Evolutionary conservation across 2,329 filamentous ascomycete genomes (phyloP), one percentile per base, ranked within the genome.

Genomic region (Aureobasidium sp.): DNA sequence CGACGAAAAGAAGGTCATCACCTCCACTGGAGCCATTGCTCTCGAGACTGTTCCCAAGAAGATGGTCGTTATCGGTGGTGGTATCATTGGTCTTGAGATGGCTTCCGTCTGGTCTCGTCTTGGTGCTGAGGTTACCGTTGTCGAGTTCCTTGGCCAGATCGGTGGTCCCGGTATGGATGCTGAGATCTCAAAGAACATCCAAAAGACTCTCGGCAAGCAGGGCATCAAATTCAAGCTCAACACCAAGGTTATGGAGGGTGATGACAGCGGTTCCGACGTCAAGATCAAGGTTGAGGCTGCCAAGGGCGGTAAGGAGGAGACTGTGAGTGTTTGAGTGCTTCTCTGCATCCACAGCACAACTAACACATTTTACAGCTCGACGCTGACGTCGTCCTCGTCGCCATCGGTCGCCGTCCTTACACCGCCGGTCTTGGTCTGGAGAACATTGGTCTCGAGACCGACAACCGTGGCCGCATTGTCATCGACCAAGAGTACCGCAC

Each of bases 401-500:
- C 94, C 70, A 99, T 99, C 73, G 94, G 94, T 67, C 91, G 94
- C 71, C 87, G 93, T 67, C 94, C 94, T 60, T 99, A 97, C 82
- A 99, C 94, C 64, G 81, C 85, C 66, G 92, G 91, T 65, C 88
- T 99, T 26, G 91, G 90, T 69, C 84, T 97, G 65, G 94, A 99
- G 80, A 97, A 95, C 78, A 87, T 96, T 69, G 92, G 91, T 66
- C 82, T 97, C 58, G 91, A 96, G 78, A 84, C 88, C 65, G 94
- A 99, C 75, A 92, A 97, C 74, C 89, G 90, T 69, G 94, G 94
- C 73, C 91, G 94, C 71, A 83, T 99, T 66, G 89, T 99, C 71
- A 97, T 99, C 74, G 94, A 99, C 82, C 91, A 92, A 70, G 93
- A 99, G 79, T 99, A 96, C 84, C 91, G 94, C 78, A 99, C 94